Evolutionary conservation across 306 rosid genomes (phyloP).

Genomic region (Cucurbita pepo): DNA sequence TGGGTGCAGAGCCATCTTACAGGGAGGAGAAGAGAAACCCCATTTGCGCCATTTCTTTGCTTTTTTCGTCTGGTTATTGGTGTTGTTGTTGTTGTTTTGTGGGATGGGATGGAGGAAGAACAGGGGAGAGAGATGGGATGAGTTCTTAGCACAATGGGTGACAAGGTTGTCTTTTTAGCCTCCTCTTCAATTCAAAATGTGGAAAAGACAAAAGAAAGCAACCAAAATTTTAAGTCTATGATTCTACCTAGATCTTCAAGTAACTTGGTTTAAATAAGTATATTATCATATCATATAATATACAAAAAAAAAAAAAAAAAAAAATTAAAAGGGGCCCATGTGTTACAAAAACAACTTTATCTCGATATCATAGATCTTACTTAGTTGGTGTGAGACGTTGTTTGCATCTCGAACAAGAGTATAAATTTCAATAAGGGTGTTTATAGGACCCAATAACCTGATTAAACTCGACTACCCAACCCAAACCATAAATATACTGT

Average conservation of each 20-base stretch:
- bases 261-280: not conserved
- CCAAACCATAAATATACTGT: accelerated
- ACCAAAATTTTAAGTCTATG: not conserved
- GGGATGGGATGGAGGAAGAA: not conserved
- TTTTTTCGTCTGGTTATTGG: not conserved
- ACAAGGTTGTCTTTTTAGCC: conserved; percentile 58
- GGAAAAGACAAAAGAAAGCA: not conserved
- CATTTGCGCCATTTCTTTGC: not conserved
- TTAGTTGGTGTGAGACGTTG: too few relatives aligned
- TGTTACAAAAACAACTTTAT: not conserved
- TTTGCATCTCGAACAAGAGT: too few relatives aligned
- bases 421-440: too few relatives aligned
- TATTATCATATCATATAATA: not conserved
- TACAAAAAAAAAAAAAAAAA: not conserved
- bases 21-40: not conserved
- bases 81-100: not conserved
- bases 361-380: too few relatives aligned
- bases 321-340: not conserved
- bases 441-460: too few relatives aligned
- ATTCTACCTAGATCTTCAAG: not conserved
- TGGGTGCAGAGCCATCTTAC: conserved; percentile 5
- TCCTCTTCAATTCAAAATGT: not conserved
- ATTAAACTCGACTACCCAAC: too few relatives aligned
- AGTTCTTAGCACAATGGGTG: conserved; percentile 34
- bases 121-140: conserved; percentile 12